Evolutionary conservation across 331 rosid genomes (phyloP).

Genomic region (Saraca asoca): DNA sequence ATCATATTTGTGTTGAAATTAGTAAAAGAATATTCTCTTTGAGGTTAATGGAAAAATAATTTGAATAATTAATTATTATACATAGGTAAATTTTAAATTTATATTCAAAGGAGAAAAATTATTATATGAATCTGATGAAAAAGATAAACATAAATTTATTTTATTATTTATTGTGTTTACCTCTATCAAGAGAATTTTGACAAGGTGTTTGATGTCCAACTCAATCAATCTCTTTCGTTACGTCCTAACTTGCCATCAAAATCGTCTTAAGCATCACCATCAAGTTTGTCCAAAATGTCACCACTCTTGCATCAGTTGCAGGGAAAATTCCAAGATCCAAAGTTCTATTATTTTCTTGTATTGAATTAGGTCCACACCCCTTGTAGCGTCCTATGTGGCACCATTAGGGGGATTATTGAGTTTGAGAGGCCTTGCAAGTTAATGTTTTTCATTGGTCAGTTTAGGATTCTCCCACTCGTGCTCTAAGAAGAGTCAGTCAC

Average conservation of each 20-base stretch:
- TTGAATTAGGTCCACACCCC: constrained; percentile 25
- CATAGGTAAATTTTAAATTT: too few relatives aligned
- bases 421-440: not conserved
- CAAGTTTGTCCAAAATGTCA: constrained; percentile 30
- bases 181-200: too few relatives aligned
- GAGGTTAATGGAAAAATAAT: too few relatives aligned
- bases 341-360: constrained; percentile 7
- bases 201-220: not conserved
- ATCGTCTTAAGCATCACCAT: constrained; percentile 24
- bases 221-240: constrained; percentile 20
- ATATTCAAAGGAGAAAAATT: too few relatives aligned
- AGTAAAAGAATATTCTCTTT: too few relatives aligned
- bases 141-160: too few relatives aligned
- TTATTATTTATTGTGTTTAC: too few relatives aligned
- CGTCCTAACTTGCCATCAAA: constrained; percentile 32
- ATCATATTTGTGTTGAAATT: too few relatives aligned
- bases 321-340: constrained; percentile 24
- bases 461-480: too few relatives aligned
- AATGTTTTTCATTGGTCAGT: not conserved
- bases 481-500: too few relatives aligned
- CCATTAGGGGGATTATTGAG: constrained; percentile 17
- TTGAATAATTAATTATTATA: too few relatives aligned
- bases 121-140: too few relatives aligned
- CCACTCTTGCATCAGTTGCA: constrained; percentile 25
- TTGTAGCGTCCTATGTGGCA: constrained; percentile 28